Percentiles rank a stretch among this genome's conserved stretches.
phyloP scores from a whole-genome alignment of 306 rosid genomes.

The Styphnolobium japonicum region DNA sequence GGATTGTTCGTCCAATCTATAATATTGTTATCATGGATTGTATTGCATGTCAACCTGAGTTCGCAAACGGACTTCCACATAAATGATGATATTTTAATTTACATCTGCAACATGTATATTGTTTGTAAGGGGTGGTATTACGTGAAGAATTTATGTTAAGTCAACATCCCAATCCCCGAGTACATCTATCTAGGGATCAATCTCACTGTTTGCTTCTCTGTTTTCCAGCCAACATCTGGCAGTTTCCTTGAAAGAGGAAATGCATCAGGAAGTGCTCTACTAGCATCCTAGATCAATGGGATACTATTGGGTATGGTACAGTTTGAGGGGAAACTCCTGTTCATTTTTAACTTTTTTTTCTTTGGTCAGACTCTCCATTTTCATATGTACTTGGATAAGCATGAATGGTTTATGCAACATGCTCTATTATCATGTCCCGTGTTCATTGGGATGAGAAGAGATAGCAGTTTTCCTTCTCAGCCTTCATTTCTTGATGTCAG shows the following conservation, averaged over 20 bases:
- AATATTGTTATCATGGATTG: constrained; percentile 10
- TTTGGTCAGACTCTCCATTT: neutral
- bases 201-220: constrained; percentile 14
- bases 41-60: constrained; percentile 19
- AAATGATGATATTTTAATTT: neutral
- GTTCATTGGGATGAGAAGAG: constrained; percentile 42
- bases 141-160: neutral
- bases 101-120: neutral
- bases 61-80: neutral
- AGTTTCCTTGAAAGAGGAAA: constrained; percentile 68
- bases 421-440: neutral
- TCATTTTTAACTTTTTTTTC: neutral
- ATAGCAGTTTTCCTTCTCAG: constrained; percentile 51
- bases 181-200: neutral
- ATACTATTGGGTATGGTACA: constrained; percentile 9
- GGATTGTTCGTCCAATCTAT: neutral
- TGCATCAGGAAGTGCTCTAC: constrained; percentile 46
- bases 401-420: constrained; percentile 18
- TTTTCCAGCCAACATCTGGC: constrained; percentile 58
- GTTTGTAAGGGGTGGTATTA: neutral
- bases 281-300: constrained; percentile 35
- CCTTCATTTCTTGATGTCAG: constrained; percentile 26
- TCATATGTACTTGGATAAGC: constrained; percentile 19
- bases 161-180: neutral
- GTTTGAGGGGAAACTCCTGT: constrained; percentile 16